A percentile compares a stretch with the other conserved stretches of the same genome.
Evolutionary conservation across 2,329 filamentous ascomycete species (phyloP).

Genomic region (Ophiosphaerella korrae): DNA sequence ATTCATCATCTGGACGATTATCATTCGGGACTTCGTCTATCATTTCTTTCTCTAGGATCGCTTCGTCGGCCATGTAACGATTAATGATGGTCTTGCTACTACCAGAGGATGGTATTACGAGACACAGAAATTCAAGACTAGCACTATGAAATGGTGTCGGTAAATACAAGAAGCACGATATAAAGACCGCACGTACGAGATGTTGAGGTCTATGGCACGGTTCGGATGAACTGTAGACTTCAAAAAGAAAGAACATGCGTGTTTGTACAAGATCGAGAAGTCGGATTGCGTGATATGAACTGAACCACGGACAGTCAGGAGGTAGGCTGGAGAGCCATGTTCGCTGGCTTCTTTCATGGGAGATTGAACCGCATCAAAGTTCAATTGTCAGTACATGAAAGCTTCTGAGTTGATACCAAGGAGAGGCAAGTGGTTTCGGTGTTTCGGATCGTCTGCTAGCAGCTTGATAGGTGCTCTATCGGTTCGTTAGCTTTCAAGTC

Average conservation of each 20-base stretch:
- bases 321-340: conserved; percentile 53
- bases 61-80: conserved; percentile 60
- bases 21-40: conserved; percentile 57
- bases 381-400: conserved; percentile 72
- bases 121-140: conserved; percentile 65
- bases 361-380: conserved; percentile 63
- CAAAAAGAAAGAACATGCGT: conserved; percentile 61
- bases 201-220: conserved; percentile 67
- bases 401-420: conserved; percentile 70
- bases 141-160: conserved; percentile 43
- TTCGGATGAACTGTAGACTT: conserved; percentile 69
- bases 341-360: conserved; percentile 62
- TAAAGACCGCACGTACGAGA: conserved; percentile 44
- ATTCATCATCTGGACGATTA: conserved; percentile 63
- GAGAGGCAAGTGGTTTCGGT: conserved; percentile 60
- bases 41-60: conserved; percentile 53
- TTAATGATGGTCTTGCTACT: conserved; percentile 53
- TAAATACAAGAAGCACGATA: neutral
- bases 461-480: conserved; percentile 53
- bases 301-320: conserved; percentile 60
- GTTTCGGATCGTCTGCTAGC: conserved; percentile 49
- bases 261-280: conserved; percentile 68
- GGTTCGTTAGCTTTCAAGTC: neutral
- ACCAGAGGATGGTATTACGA: conserved; percentile 50
- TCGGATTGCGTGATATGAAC: conserved; percentile 71